Percentiles rank a stretch among this genome's conserved stretches.
These are phyloP conservation scores for Trypanosoma vivax DNA, from an alignment of 208 protist genomes.

Conservation along the genomic window DNA sequence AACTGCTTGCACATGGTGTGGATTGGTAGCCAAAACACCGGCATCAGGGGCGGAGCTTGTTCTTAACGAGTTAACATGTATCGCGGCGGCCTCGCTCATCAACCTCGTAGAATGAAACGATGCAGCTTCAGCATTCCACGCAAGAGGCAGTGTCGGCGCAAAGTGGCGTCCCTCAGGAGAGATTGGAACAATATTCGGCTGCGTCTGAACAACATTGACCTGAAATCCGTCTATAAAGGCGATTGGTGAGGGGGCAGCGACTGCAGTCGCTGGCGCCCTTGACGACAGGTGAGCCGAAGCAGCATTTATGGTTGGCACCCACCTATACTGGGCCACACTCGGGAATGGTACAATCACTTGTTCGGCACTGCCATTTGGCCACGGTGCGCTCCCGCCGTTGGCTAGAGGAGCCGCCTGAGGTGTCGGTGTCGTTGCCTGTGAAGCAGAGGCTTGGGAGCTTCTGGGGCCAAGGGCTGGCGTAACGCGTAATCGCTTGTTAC, in stretches of 20 bases:
- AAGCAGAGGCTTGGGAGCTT: constrained; percentile 9
- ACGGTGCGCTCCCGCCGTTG: background rate
- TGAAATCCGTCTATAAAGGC: background rate
- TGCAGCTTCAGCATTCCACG: background rate
- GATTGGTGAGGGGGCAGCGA: background rate
- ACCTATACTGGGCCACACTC: background rate
- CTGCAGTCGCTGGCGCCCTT: background rate
- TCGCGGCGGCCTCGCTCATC: too few relatives aligned
- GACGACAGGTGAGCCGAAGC: background rate
- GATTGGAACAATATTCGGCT: background rate
- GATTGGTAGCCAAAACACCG: too few relatives aligned
- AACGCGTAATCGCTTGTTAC: constrained; percentile 61
- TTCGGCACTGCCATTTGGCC: background rate
- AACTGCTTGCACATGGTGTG: too few relatives aligned
- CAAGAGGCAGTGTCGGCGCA: background rate
- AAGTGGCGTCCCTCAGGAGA: background rate
- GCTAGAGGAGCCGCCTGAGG: background rate
- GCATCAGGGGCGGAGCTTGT: too few relatives aligned
- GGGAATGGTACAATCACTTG: background rate
- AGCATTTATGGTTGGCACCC: background rate
- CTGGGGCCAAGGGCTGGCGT: constrained; percentile 38
- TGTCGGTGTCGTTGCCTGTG: background rate
- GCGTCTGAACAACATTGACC: background rate
- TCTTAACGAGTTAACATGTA: too few relatives aligned
- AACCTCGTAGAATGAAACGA: too few relatives aligned